Evolutionary conservation across 106 monocot genomes (phyloP), one percentile per base, ranked within the genome.

Genomic region (Apostasia shenzhenica): DNA sequence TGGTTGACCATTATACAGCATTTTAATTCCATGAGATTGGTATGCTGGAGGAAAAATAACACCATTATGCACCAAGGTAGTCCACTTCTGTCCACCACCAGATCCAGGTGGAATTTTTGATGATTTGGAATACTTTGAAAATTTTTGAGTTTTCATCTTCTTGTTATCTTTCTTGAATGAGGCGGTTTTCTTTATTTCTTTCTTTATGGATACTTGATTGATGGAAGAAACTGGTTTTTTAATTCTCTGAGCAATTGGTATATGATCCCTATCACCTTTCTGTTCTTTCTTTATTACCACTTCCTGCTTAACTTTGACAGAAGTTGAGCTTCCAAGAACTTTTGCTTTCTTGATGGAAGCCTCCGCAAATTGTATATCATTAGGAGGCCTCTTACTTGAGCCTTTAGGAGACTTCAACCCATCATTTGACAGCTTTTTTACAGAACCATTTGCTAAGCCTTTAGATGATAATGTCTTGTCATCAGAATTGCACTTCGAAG

Each of bases 41-140:
- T 97, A 97, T 12, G 82, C 79, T 50, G 97, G 97, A 51, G 97
- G 97, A 39, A 97, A 97, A 73, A 97, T 97, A 71, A 97, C 89
- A 69, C 97, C 97, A 89, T 68, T 84, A 72, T 97, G 97, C 67
- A 76, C 83, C 75, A 97, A 72, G 11, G 92, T 97, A 45, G 81
- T 87, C 97, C 97, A 97, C 63, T 97, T 97, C 75, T 81, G 68
- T 7, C 97, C 97, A 41, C 82, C 97, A 77, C 92, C 92, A 67
- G 89, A 92, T 49, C 89, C 97, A 83, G 97, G 97, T 54, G 92
- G 92, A 9, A 84, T 73, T 59, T 78, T 86, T 48, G 74, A 67
- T 54, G 89, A 82, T 62, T 83, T 92, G 8, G 82, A 84, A 66
- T 62, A 81, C 50, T 81, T 86, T 38, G 81, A 75, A 67, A 82